Evolutionary conservation across 176 grass and related monocot species (phyloP), one percentile per base, ranked within the genome.

Genomic region (Zea luxurians): DNA sequence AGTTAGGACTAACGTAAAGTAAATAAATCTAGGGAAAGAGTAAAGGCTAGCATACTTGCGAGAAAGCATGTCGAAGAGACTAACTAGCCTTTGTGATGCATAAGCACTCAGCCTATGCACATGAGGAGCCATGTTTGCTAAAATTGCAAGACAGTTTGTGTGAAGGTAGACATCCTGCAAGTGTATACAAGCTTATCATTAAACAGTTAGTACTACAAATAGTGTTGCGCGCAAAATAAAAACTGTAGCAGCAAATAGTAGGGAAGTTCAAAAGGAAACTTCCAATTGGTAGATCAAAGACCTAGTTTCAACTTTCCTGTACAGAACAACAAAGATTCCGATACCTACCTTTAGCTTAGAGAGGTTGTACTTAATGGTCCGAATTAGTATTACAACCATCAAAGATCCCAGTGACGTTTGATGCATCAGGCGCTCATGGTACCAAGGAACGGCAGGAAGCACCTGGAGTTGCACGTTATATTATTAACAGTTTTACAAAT

Each of bases 51-150:
- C 91, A 64, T 95, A 99, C 96, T 95, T 99, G 87, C 88, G 90
- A 72, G 96, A 92, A 77, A 99, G 96, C 96, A 99, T 99, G 78
- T 99, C 96, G 65, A 99, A 99, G 72, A 99, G 96, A 92, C 96
- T 99, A 92, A 99, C 96, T 44, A 99, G 92, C 89, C 92, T 92
- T 91, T 99, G 96, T 70, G 96, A 95, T 89, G 96, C 96, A 95
- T 92, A 99, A 70, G 92, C 96, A 61, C 81, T 99, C 68, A 99
- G 77, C 66, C 81, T 90, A 83, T 99, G 96, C 72, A 89, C 83
- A 91, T 99, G 96, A 72, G 96, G 96, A 46, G 88, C 89, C 96
- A 99, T 99, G 70, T 99, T 99, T 83, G 96, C 96, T 83, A 99
- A 84, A 83, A 99, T 95, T 70, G 96, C 96, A 3, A 99, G 84